Base-by-base conservation (phyloP, 1,139 yeast genomes). In the Blastobotrys proliferans region DNA sequence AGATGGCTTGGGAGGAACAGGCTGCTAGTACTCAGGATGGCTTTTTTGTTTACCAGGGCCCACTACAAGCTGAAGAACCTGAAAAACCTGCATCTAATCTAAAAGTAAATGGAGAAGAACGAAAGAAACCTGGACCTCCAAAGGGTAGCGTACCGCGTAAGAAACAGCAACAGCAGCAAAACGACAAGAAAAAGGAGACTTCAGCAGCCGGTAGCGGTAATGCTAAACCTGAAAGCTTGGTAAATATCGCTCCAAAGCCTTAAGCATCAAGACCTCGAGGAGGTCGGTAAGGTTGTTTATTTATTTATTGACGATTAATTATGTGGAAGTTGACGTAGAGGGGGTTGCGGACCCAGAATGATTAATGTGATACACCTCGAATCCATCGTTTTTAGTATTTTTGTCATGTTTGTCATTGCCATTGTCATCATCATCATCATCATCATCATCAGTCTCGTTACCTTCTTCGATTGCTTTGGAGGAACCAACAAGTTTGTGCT, bases 1-100 rank as follows among this genome's bases (percentile, higher is more conserved):
- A 92, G 64, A 70, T 88, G 56, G 77, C 80, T 49, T 85, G 94
- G 85, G 97, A 92, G 62, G 97, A 90, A 61, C 94, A 85, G 54
- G 81, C 95, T 8, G 92, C 94, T 2, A 79, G 94, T 1, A 88
- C 96, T 0, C 84, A 85, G 53, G 97, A 92, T 58, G 98, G 98
- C 2, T 94, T 92, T 62, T 94, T 92, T 57, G 97, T 94, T 0
- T 94, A 82, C 62, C 86, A 90, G 71, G 99, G 99, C 0, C 95
- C 96, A 4, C 69, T 94, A 49, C 34, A 40, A 27, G 39, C 40
- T 16, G 42, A 29, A 6, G 25, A 43, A 26, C 35, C 46, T 8
- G 37, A 28, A 8, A 42, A 42, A 35, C 39, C 35, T 14, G 38
- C n/a, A n/a, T n/a, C n/a, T n/a, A n/a, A n/a, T n/a, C n/a, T n/a